These are phyloP conservation scores for Clarireedia hainanense DNA, from an alignment of 2,329 filamentous ascomycete species.

Conservation along the genomic window DNA sequence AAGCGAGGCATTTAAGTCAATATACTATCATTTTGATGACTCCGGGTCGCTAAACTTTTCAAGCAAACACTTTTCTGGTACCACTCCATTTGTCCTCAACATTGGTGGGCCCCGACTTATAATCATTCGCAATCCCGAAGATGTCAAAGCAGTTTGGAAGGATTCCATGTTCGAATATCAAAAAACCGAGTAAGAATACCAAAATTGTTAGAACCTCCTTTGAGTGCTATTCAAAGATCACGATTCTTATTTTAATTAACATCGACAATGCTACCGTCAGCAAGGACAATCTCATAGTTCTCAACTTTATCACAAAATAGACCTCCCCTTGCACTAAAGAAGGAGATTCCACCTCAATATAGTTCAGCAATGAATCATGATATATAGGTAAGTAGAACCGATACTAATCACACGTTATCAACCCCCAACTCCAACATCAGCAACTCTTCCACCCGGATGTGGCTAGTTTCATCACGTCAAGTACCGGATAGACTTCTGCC, in stretches of 20 bases:
- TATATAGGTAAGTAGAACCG: too few species aligned
- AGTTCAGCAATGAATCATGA: not conserved
- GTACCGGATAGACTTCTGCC: slow-evolving; percentile 31
- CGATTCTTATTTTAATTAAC: not conserved
- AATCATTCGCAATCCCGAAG: not conserved
- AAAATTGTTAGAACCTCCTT: not conserved
- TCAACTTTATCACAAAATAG: slow-evolving; percentile 14
- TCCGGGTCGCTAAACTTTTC: not conserved
- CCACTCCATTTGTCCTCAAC: not conserved
- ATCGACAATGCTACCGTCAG: not conserved
- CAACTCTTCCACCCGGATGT: slow-evolving; percentile 32
- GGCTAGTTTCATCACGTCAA: slow-evolving; percentile 27
- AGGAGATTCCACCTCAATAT: slow-evolving; percentile 15
- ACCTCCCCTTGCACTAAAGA: slow-evolving; percentile 15
- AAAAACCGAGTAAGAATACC: slow-evolving; percentile 32
- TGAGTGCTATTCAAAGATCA: not conserved
- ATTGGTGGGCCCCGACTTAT: not conserved
- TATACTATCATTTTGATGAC: too few species aligned
- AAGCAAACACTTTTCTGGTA: not conserved
- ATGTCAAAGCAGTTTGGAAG: not conserved
- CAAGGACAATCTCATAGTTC: slow-evolving; percentile 9
- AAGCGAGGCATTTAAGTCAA: too few species aligned
- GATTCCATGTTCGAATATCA: not conserved
- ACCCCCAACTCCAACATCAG: slow-evolving; percentile 17
- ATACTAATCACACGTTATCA: slow-evolving; percentile 16